These are phyloP conservation scores for Laetiporus sulphureus DNA, from an alignment of 1,284 basidiomycete genomes.

Conservation along the genomic window DNA sequence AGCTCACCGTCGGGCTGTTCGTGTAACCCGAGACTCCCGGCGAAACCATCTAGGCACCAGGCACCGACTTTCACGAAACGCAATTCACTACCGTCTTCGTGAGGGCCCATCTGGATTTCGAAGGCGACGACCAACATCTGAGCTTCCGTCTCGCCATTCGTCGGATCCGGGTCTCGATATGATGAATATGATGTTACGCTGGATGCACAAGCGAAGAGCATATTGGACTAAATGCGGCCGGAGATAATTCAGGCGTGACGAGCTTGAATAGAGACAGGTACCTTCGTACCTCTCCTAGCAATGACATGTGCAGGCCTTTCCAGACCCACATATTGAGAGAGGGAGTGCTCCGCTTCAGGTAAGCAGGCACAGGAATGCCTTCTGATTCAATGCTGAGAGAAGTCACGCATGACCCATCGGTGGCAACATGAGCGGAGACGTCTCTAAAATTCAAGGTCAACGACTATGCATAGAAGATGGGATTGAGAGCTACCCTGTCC, in stretches of 20 bases:
- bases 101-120: constrained; percentile 33
- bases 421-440: constrained; percentile 18
- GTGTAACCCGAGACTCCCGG: constrained; percentile 38
- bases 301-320: constrained; percentile 35
- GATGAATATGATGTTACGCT: constrained; percentile 32
- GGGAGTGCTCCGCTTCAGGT: not conserved
- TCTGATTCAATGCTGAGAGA: constrained; percentile 11
- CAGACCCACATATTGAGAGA: constrained; percentile 41
- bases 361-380: not conserved
- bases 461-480: not conserved
- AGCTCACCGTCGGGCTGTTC: constrained; percentile 39
- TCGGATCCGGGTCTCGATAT: constrained; percentile 19
- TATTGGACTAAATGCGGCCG: constrained; percentile 9
- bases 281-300: constrained; percentile 38
- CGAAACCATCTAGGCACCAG: constrained; percentile 46
- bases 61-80: constrained; percentile 43
- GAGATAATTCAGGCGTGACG: constrained; percentile 1
- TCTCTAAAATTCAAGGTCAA: constrained; percentile 12
- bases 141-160: constrained; percentile 30
- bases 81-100: constrained; percentile 30
- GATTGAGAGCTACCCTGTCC: constrained; percentile 42
- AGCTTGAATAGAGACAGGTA: constrained; percentile 1
- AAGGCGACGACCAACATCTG: constrained; percentile 41
- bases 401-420: constrained; percentile 21
- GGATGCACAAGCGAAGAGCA: constrained; percentile 40